Percentiles rank a stretch among this genome's conserved stretches.
These are phyloP conservation scores for Quercus alba DNA, from an alignment of 306 rosid species.

Conservation along the genomic window DNA sequence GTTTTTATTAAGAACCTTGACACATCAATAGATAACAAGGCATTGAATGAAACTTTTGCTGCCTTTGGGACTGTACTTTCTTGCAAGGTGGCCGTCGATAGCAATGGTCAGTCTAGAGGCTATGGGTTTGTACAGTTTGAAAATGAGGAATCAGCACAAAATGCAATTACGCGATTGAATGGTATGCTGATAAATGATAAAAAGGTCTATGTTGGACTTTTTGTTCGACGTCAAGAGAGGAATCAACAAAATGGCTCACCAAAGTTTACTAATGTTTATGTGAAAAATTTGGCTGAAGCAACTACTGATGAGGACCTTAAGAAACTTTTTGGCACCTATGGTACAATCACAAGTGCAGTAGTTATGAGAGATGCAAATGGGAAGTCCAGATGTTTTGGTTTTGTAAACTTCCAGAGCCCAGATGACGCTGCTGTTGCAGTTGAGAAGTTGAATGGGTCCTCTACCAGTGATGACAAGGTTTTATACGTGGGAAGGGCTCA, in stretches of 20 bases:
- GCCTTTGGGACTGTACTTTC: constrained; percentile 76
- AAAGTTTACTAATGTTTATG: constrained; percentile 69
- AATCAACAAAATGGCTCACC: constrained; percentile 41
- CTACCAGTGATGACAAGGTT: constrained; percentile 48
- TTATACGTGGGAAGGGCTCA: constrained; percentile 80
- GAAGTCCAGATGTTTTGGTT: constrained; percentile 81
- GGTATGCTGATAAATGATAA: constrained; percentile 80
- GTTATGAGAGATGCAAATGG: constrained; percentile 65
- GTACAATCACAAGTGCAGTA: constrained; percentile 62
- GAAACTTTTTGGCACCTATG: constrained; percentile 46
- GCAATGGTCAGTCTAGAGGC: constrained; percentile 70
- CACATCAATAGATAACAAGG: constrained; percentile 71
- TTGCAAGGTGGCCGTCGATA: constrained; percentile 74
- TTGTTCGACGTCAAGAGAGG: constrained; percentile 65
- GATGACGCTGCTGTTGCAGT: constrained; percentile 68
- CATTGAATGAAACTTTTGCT: constrained; percentile 71
- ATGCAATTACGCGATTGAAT: constrained; percentile 56
- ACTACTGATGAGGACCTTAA: constrained; percentile 49
- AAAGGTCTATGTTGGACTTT: constrained; percentile 60
- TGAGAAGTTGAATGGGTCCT: constrained; percentile 58
- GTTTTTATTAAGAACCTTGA: constrained; percentile 81
- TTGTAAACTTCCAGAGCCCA: constrained; percentile 59
- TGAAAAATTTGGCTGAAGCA: constrained; percentile 66
- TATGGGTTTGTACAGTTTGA: constrained; percentile 85
- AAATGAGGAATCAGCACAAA: constrained; percentile 57